Conservation (phyloP, 768 basidiomycete genomes). For the Lentinula detonsa region DNA sequence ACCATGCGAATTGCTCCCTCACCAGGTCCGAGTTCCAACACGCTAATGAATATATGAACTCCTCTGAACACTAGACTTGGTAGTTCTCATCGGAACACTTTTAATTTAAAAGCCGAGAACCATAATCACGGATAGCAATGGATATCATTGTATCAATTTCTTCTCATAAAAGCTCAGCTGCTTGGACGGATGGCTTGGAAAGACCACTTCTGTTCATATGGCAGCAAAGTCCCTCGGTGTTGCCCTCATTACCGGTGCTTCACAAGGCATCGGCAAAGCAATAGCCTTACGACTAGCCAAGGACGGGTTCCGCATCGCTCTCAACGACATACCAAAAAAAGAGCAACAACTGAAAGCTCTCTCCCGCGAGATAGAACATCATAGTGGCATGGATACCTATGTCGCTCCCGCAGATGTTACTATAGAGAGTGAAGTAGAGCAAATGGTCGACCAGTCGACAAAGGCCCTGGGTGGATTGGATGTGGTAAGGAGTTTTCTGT, state of each 20-base stretch:
- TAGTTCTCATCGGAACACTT: no score
- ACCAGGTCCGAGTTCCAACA: no score
- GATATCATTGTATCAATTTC: no score
- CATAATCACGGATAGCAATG: no score
- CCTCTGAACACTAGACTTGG: no score
- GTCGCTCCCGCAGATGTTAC: constrained; percentile 21
- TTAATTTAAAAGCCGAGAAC: no score
- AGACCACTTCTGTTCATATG: background rate
- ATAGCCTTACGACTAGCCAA: constrained; percentile 30
- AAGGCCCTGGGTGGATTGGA: constrained; percentile 26
- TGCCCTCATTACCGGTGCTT: constrained; percentile 32
- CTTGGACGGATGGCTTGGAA: background rate
- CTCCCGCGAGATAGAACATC: background rate
- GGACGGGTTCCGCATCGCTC: constrained; percentile 29
- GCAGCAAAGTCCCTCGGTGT: constrained; percentile 10
- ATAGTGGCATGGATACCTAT: background rate
- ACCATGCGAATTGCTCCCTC: no score
- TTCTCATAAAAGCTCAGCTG: background rate
- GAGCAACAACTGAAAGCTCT: background rate
- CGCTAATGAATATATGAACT: no score
- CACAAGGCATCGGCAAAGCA: constrained; percentile 33
- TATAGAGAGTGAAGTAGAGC: constrained; percentile 25
- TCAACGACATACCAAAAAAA: constrained; percentile 22
- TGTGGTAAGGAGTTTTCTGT: constrained; percentile 19
- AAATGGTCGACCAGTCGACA: constrained; percentile 16